Evolutionary conservation across 495 filamentous ascomycete species (phyloP).

Genomic region (Xylona heveae): DNA sequence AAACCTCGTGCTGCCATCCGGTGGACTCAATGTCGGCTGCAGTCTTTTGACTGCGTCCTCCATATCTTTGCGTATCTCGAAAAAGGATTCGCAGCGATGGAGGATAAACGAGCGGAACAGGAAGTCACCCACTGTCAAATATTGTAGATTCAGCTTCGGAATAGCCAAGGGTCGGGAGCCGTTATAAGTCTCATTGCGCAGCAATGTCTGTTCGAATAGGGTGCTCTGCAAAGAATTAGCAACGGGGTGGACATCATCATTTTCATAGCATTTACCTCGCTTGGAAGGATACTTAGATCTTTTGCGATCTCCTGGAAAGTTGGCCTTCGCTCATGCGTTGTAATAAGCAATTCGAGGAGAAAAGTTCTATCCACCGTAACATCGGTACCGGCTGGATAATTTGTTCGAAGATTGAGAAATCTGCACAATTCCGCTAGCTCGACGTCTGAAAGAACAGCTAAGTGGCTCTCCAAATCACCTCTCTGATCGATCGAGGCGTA

Average conservation of each 20-base stretch:
- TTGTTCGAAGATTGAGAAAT: constrained; percentile 54
- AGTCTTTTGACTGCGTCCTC: constrained; percentile 63
- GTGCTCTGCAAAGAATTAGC: constrained; percentile 13
- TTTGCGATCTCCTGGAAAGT: constrained; percentile 66
- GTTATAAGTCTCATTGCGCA: constrained; percentile 75
- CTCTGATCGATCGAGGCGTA: constrained; percentile 70
- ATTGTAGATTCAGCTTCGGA: constrained; percentile 89
- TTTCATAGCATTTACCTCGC: constrained; percentile 28
- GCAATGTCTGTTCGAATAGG: constrained; percentile 68
- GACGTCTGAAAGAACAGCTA: constrained; percentile 45
- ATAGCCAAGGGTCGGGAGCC: constrained; percentile 77
- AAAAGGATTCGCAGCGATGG: constrained; percentile 82
- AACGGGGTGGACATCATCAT: background rate
- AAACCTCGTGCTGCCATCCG: constrained; percentile 43
- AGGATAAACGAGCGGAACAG: constrained; percentile 82
- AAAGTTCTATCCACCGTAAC: constrained; percentile 43
- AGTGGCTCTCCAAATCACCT: constrained; percentile 54
- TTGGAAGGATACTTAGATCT: constrained; percentile 56
- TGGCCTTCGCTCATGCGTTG: constrained; percentile 51
- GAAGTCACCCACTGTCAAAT: constrained; percentile 87
- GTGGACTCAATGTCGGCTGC: constrained; percentile 39
- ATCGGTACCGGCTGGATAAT: constrained; percentile 49
- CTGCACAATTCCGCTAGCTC: constrained; percentile 51
- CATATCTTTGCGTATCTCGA: constrained; percentile 79
- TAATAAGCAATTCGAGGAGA: constrained; percentile 56